Base-by-base conservation (phyloP, 805 yeast species). In the Saturnispora dispora region DNA sequence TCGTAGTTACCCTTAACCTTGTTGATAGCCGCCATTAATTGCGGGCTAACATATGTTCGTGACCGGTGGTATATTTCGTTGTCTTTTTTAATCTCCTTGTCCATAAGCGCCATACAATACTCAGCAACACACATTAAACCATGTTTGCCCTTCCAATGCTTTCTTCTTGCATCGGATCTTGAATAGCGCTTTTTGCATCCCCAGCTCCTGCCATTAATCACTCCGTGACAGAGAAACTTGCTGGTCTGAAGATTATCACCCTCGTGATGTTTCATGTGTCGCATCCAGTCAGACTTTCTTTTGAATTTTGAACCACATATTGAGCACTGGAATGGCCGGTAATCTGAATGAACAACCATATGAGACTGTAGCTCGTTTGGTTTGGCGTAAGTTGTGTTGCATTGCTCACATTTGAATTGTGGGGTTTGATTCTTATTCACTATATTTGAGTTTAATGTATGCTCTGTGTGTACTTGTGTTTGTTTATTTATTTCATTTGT, bases 241-340 rank as follows among this genome's bases (percentile, higher is more conserved):
- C 36, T 18, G 9, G 22, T 4, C 13, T n/a, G n/a, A 22, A 23
- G 22, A 20, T 35, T 18, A 23, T 15, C 18, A 20, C 23, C 43
- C 8, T 36, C 18, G 61, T 86, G 95, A 37, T 82, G 71, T 63
- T 82, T 82, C 53, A 77, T 78, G 60, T 86, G 95, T 47, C 95
- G 73, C 60, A 81, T 83, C 60, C 86, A 71, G 63, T 86, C 95
- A 62, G 85, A 90, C 36, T 79, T 74, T 43, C 95, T 72, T 54
- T 91, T 74, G 64, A 85, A 86, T 57, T 72, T 75, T 45, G 78
- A 69, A 48, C 74, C 68, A 60, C 95, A 86, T 27, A 75, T 72
- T 10, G 74, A 55, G 64, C 95, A 86, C 20, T 69, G 64, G 64
- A 74, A 85, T 2, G 89, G 88, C 60, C 78, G 82, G 54, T 72